Percentiles rank a stretch among this genome's conserved stretches.
Evolutionary conservation across 176 grass and related monocot species (phyloP).

Genomic region (Bolboschoenus planiculmis): DNA sequence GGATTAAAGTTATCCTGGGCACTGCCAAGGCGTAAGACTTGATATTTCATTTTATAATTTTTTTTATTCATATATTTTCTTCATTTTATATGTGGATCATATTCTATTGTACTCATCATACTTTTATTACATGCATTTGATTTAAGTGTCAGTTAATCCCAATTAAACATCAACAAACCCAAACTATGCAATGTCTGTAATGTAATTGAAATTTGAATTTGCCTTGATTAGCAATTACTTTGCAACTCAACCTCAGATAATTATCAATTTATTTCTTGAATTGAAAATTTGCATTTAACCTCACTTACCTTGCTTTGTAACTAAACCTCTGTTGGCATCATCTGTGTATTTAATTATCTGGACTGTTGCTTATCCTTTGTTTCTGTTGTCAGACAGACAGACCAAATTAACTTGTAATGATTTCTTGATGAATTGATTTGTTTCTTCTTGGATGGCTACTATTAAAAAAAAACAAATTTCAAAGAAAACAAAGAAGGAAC

Average conservation of each 20-base stretch:
- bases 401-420: not conserved
- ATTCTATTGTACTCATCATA: not conserved
- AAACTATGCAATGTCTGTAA: not conserved
- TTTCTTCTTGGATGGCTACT: not conserved
- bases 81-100: not conserved
- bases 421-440: not conserved
- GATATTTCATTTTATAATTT: conserved; percentile 1
- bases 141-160: not conserved
- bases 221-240: not conserved
- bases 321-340: not conserved
- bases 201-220: not conserved
- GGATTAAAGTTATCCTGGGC: conserved; percentile 86
- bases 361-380: not conserved
- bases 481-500: not conserved
- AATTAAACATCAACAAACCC: not conserved
- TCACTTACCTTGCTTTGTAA: not conserved
- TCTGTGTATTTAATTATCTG: not conserved
- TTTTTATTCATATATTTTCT: not conserved
- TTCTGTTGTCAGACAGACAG: not conserved
- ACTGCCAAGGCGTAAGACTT: conserved; percentile 94
- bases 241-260: not conserved
- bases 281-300: not conserved
- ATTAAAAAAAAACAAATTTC: not conserved
- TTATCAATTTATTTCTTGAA: not conserved
- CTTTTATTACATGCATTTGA: not conserved